A percentile compares a stretch with the other conserved stretches of the same genome.
phyloP scores from a whole-genome alignment of 768 basidiomycete genomes.

The Fomitopsis serialis region DNA sequence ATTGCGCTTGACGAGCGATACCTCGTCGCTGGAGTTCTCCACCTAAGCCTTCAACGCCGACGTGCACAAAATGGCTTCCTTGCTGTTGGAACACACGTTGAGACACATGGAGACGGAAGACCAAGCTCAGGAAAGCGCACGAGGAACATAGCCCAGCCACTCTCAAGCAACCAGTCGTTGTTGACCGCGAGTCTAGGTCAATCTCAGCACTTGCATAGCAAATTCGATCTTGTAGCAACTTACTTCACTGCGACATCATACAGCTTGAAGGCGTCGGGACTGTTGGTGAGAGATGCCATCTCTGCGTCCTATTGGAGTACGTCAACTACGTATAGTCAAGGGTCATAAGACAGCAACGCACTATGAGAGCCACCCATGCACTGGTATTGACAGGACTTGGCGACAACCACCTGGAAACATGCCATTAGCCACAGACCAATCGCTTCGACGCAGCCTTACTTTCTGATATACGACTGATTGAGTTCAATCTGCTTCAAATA shows the following conservation, averaged over 20 bases:
- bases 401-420: conserved; percentile 53
- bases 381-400: conserved; percentile 65
- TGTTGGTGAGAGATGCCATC: conserved; percentile 51
- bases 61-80: conserved; percentile 64
- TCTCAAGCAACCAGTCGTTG: conserved; percentile 68
- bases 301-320: conserved; percentile 65
- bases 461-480: conserved; percentile 59
- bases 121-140: conserved; percentile 27
- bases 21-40: conserved; percentile 63
- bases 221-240: conserved; percentile 8
- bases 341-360: conserved; percentile 17
- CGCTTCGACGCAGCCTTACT: conserved; percentile 29
- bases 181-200: conserved; percentile 51
- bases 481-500: conserved; percentile 53
- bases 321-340: background rate
- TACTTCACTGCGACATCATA: conserved; percentile 69
- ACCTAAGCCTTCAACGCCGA: conserved; percentile 62
- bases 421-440: background rate
- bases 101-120: background rate
- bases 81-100: conserved; percentile 34
- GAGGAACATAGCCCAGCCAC: conserved; percentile 63
- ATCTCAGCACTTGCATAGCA: background rate
- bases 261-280: conserved; percentile 54
- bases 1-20: conserved; percentile 60
- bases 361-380: conserved; percentile 66